Evolutionary conservation across 495 filamentous ascomycete genomes (phyloP).

Genomic region (Aspergillus asperescens): DNA sequence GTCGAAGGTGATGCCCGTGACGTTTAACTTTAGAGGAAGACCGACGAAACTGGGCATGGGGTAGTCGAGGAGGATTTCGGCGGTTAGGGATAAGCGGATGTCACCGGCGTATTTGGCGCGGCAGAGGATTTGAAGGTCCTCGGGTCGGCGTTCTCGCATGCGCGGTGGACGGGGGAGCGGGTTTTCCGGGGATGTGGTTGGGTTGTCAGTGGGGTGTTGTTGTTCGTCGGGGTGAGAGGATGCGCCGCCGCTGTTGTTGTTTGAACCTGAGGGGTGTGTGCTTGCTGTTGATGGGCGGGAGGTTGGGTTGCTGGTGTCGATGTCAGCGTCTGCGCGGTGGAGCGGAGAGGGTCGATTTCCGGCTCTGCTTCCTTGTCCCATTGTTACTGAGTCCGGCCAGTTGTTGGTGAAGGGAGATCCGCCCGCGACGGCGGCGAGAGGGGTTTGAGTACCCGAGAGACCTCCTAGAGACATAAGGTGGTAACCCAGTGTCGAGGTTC

Average conservation of each 20-base stretch:
- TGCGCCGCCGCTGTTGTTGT: conserved; percentile 22
- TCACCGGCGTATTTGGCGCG: conserved; percentile 84
- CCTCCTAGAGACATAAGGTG: conserved; percentile 71
- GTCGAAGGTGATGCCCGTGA: conserved; percentile 91
- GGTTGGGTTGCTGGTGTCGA: conserved; percentile 32
- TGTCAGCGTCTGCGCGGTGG: conserved; percentile 26
- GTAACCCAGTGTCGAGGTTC: conserved; percentile 84
- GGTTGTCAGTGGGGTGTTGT: conserved; percentile 19
- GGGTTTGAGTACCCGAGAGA: conserved; percentile 79
- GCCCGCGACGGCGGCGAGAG: conserved; percentile 80
- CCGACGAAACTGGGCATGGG: conserved; percentile 96
- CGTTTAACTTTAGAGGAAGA: conserved; percentile 83
- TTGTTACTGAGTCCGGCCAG: conserved; percentile 40
- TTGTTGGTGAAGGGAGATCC: conserved; percentile 50
- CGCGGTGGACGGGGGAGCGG: conserved; percentile 28
- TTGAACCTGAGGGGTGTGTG: conserved; percentile 31
- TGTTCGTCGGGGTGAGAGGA: conserved; percentile 10
- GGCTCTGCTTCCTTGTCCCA: conserved; percentile 17
- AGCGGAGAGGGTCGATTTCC: conserved; percentile 5
- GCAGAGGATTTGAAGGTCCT: conserved; percentile 83
- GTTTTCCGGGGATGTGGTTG: conserved; percentile 18
- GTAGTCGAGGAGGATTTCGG: conserved; percentile 93
- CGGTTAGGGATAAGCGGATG: conserved; percentile 78
- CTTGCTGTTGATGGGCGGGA: conserved; percentile 45
- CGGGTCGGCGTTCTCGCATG: conserved; percentile 38